phyloP scores from a whole-genome alignment of 192 early-diverging fungal species.

The Umbelopsis ramanniana region DNA sequence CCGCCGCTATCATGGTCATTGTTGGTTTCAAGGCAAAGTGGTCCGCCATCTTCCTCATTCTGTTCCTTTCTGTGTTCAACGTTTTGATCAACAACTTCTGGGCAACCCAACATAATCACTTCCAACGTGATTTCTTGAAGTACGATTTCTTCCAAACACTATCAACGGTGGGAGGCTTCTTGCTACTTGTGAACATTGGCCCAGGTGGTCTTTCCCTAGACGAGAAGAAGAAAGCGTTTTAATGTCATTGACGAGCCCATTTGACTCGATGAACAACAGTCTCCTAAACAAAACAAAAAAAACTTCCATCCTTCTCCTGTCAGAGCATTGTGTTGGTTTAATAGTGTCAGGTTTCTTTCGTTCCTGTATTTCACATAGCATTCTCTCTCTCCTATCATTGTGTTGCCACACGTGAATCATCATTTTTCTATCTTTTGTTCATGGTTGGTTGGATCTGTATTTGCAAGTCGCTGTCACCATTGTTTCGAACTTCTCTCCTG shows the following conservation, averaged over 20 bases:
- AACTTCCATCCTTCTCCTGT: no score
- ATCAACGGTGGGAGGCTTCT: conserved; percentile 83
- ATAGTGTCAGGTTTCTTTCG: no score
- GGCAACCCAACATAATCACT: conserved; percentile 64
- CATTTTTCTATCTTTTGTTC: no score
- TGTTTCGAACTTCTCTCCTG: no score
- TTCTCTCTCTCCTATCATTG: no score
- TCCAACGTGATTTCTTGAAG: conserved; percentile 90
- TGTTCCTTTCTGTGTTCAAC: conserved; percentile 89
- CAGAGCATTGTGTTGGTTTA: no score
- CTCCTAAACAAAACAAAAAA: no score
- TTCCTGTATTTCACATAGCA: no score
- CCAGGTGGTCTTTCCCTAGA: conserved; percentile 92
- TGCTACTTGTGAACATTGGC: conserved; percentile 91
- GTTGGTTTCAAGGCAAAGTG: conserved; percentile 98
- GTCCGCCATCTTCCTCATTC: conserved; percentile 92
- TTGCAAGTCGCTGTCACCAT: no score
- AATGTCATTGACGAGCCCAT: conserved; percentile 26
- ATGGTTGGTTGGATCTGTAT: no score
- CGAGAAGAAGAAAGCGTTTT: conserved; percentile 97
- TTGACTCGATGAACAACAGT: not conserved
- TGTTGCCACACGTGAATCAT: no score
- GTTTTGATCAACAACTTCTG: conserved; percentile 97
- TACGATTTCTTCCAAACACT: conserved; percentile 99
- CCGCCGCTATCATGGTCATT: conserved; percentile 92